These are phyloP conservation scores for Closterium sp. DNA, from an alignment of 139 green algal species.

Conservation along the genomic window DNA sequence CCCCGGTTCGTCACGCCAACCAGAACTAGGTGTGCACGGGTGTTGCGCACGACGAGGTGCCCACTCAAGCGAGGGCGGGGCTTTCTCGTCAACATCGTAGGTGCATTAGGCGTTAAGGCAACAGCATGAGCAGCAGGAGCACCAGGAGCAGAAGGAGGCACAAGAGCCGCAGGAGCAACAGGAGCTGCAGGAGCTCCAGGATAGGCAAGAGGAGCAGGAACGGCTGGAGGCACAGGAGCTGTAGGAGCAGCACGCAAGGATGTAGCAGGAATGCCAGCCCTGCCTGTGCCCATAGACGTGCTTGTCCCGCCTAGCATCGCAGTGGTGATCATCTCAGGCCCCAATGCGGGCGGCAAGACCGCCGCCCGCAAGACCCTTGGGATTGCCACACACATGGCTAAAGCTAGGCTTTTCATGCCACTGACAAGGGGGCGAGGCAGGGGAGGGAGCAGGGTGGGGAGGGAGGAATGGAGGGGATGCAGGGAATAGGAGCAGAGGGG, in stretches of 20 bases:
- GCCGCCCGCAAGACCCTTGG: constrained; percentile 86
- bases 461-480: neutral
- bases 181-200: too few species aligned
- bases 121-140: too few species aligned
- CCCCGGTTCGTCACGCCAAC: too few species aligned
- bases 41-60: too few species aligned
- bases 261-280: neutral
- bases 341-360: constrained; percentile 96
- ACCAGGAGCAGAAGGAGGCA: too few species aligned
- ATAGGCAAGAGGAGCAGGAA: too few species aligned
- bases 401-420: constrained; percentile 75
- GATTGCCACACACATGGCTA: constrained; percentile 74
- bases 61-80: too few species aligned
- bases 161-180: too few species aligned
- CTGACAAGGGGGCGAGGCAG: too few species aligned
- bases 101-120: neutral
- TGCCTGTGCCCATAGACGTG: constrained; percentile 61
- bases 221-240: too few species aligned
- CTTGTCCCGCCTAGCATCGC: constrained; percentile 48
- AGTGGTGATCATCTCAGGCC: constrained; percentile 75
- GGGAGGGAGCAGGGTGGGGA: neutral
- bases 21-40: too few species aligned
- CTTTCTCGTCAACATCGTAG: too few species aligned
- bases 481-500: neutral
- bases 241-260: neutral